Base-by-base conservation (phyloP, 2,329 filamentous ascomycete genomes). In the Fonsecaea nubica region DNA sequence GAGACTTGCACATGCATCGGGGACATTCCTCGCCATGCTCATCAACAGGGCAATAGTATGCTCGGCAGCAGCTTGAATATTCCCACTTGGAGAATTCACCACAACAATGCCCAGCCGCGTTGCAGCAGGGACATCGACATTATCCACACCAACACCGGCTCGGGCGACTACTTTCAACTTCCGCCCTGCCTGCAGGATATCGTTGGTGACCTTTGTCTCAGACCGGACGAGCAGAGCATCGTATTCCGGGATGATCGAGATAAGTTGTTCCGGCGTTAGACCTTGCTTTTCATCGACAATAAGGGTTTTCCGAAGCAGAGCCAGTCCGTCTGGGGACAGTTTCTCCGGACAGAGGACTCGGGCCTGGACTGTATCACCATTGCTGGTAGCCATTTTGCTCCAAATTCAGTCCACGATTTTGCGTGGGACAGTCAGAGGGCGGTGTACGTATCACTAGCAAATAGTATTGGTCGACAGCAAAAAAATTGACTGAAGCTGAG, bases 81-180 rank as follows among this genome's bases (percentile, higher is more conserved):
- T 95, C 1, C 92, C 92, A 18, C 87, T 86, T 0, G 92, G 91
- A 32, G 87, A 90, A 77, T 94, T 95, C 63, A 94, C 89, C 1
- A 95, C 91, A 58, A 93, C 89, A 66, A 94, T 88, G 21, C 92
- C 92, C 62, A 88, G 82, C 45, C 85, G 83, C 0, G 91, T 94
- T 2, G 91, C 91, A 7, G 87, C 86, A 38, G 87, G 82, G 0
- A 94, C 89, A 75, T 94, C 84, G 57, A 95, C 91, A 79, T 94
- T 93, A 79, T 94, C 91, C 30, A 94, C 90, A 36, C 90, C 92
- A 0, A 94, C 92, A 12, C 92, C 92, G 12, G 92, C 92, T 67
- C 92, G 84, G 2, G 91, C 92, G 25, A 95, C 90, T 8, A 94
- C 91, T 71, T 90, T 89, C 59, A 94, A 83, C 66, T 87, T 90